phyloP scores from a whole-genome alignment of 2,329 filamentous ascomycete species.

The Aspergillus terreus region DNA sequence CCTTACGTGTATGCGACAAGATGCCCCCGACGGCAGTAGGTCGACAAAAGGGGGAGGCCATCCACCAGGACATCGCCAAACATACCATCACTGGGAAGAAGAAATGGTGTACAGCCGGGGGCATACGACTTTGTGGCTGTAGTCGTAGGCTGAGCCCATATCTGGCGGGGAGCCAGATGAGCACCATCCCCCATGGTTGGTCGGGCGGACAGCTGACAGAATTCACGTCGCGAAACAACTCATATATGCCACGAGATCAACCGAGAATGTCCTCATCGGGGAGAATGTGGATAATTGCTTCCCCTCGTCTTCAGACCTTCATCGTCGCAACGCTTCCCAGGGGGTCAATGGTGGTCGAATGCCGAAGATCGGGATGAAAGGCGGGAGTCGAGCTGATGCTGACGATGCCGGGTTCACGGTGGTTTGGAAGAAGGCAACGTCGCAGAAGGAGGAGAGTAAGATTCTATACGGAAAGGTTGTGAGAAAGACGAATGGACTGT shows the following conservation, averaged over 20 bases:
- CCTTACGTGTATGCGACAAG: neutral
- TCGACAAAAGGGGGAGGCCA: neutral
- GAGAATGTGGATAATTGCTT: neutral
- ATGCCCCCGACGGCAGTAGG: neutral
- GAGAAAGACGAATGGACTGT: neutral
- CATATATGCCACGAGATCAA: constrained; percentile 12
- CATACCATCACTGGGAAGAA: constrained; percentile 57
- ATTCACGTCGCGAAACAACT: constrained; percentile 12
- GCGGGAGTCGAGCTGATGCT: neutral
- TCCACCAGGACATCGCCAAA: neutral
- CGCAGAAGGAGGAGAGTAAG: neutral
- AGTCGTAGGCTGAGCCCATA: constrained; percentile 37
- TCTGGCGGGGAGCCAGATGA: constrained; percentile 36
- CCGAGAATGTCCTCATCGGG: constrained; percentile 9
- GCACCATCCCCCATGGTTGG: constrained; percentile 32
- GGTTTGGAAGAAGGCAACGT: neutral
- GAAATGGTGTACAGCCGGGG: constrained; percentile 59
- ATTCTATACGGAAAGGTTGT: neutral
- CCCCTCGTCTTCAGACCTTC: constrained; percentile 3
- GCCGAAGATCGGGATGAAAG: constrained; percentile 5
- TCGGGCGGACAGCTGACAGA: constrained; percentile 7
- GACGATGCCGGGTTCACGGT: neutral
- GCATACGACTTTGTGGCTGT: constrained; percentile 33
- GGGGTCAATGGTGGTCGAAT: neutral
- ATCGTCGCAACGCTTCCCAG: constrained; percentile 4